phyloP scores from a whole-genome alignment of 2,329 filamentous ascomycete genomes.

The Fusarium dimerum region DNA sequence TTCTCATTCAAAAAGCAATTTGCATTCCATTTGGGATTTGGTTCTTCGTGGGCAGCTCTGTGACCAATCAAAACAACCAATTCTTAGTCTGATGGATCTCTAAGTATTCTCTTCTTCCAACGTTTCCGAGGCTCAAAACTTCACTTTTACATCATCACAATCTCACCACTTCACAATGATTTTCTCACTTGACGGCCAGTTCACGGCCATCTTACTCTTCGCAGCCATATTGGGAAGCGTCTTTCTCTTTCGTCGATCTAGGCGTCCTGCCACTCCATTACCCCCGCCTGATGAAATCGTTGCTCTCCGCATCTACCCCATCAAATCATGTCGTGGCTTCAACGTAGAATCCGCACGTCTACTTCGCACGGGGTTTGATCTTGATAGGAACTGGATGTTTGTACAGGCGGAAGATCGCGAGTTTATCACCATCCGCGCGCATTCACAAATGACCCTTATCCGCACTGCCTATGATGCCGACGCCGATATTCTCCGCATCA shows the following conservation, averaged over 20 bases:
- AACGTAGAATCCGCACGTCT: conserved; percentile 52
- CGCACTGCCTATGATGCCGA: conserved; percentile 32
- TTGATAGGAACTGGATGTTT: conserved; percentile 70
- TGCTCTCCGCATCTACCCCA: conserved; percentile 58
- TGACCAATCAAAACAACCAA: too few species aligned
- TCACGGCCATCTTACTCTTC: not conserved
- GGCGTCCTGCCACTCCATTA: not conserved
- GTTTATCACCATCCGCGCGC: conserved; percentile 64
- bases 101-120: too few species aligned
- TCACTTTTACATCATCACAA: too few species aligned
- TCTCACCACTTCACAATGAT: too few species aligned
- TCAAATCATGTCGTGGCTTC: conserved; percentile 67
- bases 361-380: conserved; percentile 56
- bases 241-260: not conserved
- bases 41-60: too few species aligned
- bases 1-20: too few species aligned
- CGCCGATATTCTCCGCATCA: conserved; percentile 48
- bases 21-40: too few species aligned
- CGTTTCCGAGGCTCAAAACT: too few species aligned
- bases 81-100: too few species aligned
- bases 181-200: too few species aligned
- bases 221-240: not conserved
- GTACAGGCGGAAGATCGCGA: conserved; percentile 52
- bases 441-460: conserved; percentile 64
- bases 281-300: conserved; percentile 25